Base-by-base conservation (phyloP, 345 rosid genomes). In the Raphanus sativus region DNA sequence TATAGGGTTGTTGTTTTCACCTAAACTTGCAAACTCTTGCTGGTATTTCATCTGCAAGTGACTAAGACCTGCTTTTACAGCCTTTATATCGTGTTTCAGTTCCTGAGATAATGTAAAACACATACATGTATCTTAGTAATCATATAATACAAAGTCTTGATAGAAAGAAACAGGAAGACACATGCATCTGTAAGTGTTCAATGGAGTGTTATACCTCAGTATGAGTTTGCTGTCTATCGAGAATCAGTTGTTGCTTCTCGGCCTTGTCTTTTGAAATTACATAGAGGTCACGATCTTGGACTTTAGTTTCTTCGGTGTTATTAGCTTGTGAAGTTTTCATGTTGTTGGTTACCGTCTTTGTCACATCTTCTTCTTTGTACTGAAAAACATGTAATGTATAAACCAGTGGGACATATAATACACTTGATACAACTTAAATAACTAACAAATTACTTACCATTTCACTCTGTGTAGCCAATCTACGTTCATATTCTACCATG, bases 401-500 rank as follows among this genome's bases (percentile, higher is more conserved):
- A 61, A 69, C 52, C 29, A 69, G 55, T 12, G 32, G 5, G 21
- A 50, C 5, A 48, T 60, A 61, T 45, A 42, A 40, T 16, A 28
- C 21, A 21, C 21, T 24, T 59, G 32, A 66, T 68, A 55, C 16
- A 55, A 30, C 13, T 42, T 55, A 55, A 34, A 55, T 30, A 32
- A 32, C 69, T 62, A 48, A 54, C 16, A 73, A 70, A 16, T 55
- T 70, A 75, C 87, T 83, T 78, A 95, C 99, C 89, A 70, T 17
- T 66, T 79, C 89, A 71, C 63, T 79, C 16, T 89, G 89, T 81
- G 77, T 88, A 26, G 87, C 86, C 60, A 92, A 71, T 64, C 89
- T 89, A 73, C 77, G 86, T 85, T 87, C 92, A 77, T 89, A 92
- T 83, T 89, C 98, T 68, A 87, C 89, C 73, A 87, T 84, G 74